Evolutionary conservation across 2,329 filamentous ascomycete species (phyloP), one percentile per base, ranked within the genome.

Genomic region (Colletotrichum brevisporum): DNA sequence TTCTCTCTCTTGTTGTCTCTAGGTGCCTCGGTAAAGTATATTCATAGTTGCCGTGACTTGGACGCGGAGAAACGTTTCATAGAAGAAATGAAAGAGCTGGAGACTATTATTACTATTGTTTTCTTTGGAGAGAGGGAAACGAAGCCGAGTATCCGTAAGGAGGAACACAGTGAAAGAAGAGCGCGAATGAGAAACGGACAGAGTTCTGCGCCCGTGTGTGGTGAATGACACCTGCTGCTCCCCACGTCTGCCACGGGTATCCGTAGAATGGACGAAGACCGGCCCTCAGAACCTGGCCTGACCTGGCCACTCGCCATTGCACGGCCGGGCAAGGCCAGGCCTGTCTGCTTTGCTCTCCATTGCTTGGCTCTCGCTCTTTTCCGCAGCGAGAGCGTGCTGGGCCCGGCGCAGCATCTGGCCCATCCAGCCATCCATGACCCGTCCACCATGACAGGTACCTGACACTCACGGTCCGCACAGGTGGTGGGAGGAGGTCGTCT

Each of bases 391-490:
- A 4, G 41, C 21, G 21, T 15, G 41, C 16, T n/a, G 27, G 36
- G 62, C 50, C 43, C 43, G 24, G 62, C 41, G 62, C 55, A 56
- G 54, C 50, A 31, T 21, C 50, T 60, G 66, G 61, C 54, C 66
- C 50, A 66, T 67, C 64, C 66, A 50, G 48, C 53, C 53, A 50
- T 27, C 60, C 65, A 65, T 59, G 41, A 54, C 54, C 24, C 58
- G 43, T 24, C 48, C 62, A 53, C 50, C 55, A 48, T 60, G 62
- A 69, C 61, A 59, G 65, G 65, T 58, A 59, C 59, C 55, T 65
- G 66, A 59, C 61, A 65, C 66, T 15, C 26, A 41, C 65, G 47
- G 53, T 21, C 59, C 21, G 65, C 16, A n/a, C 16, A 43, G 16
- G 31, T 45, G 65, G 50, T 41, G 48, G 41, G 26, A 18, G 31